Conservation (phyloP, 1,139 yeast genomes). For the Nadsonia commutata region DNA sequence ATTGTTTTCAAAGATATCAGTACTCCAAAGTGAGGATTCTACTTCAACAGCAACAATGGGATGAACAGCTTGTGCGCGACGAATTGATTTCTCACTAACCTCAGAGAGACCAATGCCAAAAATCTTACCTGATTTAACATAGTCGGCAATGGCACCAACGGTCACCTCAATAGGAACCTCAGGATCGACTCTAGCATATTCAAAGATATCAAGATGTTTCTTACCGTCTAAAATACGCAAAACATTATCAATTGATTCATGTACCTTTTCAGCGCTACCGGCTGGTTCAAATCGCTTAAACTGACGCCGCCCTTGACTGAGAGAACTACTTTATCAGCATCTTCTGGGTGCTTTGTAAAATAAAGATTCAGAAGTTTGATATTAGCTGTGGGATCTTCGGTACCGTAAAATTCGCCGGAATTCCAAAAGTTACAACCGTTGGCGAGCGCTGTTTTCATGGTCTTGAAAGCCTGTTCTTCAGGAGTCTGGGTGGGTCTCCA, state of each 20-base stretch:
- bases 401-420: constrained; percentile 70
- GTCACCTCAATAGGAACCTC: constrained; percentile 25
- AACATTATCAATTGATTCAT: constrained; percentile 36
- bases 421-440: constrained; percentile 47
- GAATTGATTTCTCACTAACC: constrained; percentile 44
- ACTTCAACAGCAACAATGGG: constrained; percentile 59
- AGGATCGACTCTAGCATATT: constrained; percentile 53
- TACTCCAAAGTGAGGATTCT: constrained; percentile 56
- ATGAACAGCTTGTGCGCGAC: constrained; percentile 35
- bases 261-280: constrained; percentile 35
- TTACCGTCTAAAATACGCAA: constrained; percentile 29
- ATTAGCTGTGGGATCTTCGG: constrained; percentile 31
- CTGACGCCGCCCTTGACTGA: constrained; percentile 55
- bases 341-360: constrained; percentile 40
- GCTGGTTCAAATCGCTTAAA: constrained; percentile 28
- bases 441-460: constrained; percentile 33
- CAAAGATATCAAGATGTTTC: constrained; percentile 35
- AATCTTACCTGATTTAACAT: constrained; percentile 25
- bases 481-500: constrained; percentile 32
- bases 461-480: constrained; percentile 31
- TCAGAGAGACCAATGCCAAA: constrained; percentile 60
- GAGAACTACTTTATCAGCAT: constrained; percentile 36
- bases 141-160: constrained; percentile 16
- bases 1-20: constrained; percentile 46
- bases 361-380: constrained; percentile 42